phyloP scores from a whole-genome alignment of 2,329 filamentous ascomycete species.

The Claviceps spartinae region DNA sequence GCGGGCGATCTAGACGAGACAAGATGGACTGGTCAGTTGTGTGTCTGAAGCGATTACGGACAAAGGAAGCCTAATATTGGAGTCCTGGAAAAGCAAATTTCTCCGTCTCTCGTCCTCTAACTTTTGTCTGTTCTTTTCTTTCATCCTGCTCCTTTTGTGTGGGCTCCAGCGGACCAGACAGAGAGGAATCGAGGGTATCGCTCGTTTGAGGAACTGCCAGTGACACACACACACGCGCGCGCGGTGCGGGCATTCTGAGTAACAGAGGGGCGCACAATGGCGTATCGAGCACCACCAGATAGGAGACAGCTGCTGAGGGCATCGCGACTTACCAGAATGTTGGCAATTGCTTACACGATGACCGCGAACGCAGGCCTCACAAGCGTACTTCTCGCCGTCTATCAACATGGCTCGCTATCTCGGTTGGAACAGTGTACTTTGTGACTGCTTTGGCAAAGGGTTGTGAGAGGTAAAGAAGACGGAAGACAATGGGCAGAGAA shows the following conservation, averaged over 20 bases:
- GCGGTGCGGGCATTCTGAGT: background rate
- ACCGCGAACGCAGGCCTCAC: conserved; percentile 93
- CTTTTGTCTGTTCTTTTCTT: background rate
- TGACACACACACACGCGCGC: background rate
- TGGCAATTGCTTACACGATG: conserved; percentile 98
- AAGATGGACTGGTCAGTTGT: background rate
- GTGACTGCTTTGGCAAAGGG: background rate
- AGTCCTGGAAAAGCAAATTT: background rate
- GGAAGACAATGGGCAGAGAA: background rate
- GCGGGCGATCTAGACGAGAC: conserved; percentile 56
- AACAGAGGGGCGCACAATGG: background rate
- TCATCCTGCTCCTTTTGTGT: background rate
- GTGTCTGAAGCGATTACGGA: background rate
- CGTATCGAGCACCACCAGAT: background rate
- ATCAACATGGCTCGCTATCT: conserved; percentile 49
- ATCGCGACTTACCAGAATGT: conserved; percentile 63
- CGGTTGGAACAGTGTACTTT: background rate
- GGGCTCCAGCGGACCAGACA: background rate
- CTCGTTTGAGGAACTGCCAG: background rate
- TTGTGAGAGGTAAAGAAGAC: conserved; percentile 1
- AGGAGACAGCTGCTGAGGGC: background rate
- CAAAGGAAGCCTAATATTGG: background rate
- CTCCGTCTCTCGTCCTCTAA: background rate
- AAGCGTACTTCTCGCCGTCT: conserved; percentile 95
- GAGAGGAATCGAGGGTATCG: background rate